Conservation (phyloP, 208 protist species). For the Perkinsela sp. region DNA sequence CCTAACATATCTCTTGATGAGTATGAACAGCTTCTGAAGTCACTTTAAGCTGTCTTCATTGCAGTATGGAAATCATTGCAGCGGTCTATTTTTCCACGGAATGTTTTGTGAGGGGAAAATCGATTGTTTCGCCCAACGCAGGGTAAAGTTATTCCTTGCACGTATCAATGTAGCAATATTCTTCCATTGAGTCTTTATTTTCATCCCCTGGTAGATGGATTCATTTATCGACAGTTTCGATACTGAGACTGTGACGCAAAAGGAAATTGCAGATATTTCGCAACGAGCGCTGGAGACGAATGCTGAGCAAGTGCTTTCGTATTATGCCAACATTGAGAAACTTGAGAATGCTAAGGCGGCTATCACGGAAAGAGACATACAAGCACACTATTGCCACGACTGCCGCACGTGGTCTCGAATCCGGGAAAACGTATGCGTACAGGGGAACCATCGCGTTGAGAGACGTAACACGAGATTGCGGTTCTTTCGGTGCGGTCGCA, state of each 20-base stretch:
- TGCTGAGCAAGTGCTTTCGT: background rate
- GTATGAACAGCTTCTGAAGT: background rate
- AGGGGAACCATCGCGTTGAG: background rate
- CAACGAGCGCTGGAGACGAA: background rate
- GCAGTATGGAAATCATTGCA: too few species aligned
- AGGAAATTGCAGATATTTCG: background rate
- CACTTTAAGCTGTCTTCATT: too few species aligned
- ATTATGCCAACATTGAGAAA: background rate
- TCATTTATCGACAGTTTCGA: too few species aligned
- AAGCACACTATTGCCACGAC: background rate
- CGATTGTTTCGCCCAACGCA: too few species aligned
- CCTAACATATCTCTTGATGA: background rate
- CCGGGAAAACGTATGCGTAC: background rate
- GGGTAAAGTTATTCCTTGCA: too few species aligned
- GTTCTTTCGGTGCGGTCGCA: constrained; percentile 8
- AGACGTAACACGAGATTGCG: background rate
- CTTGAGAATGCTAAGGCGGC: background rate
- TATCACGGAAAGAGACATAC: background rate
- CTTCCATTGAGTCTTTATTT: too few species aligned
- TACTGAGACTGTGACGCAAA: too few species aligned
- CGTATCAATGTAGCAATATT: too few species aligned
- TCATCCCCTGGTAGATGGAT: too few species aligned
- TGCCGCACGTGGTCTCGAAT: background rate
- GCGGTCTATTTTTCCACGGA: too few species aligned
- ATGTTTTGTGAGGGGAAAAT: too few species aligned